phyloP scores from a whole-genome alignment of 2,329 filamentous ascomycete genomes.

The Aspergillus phoenicis region DNA sequence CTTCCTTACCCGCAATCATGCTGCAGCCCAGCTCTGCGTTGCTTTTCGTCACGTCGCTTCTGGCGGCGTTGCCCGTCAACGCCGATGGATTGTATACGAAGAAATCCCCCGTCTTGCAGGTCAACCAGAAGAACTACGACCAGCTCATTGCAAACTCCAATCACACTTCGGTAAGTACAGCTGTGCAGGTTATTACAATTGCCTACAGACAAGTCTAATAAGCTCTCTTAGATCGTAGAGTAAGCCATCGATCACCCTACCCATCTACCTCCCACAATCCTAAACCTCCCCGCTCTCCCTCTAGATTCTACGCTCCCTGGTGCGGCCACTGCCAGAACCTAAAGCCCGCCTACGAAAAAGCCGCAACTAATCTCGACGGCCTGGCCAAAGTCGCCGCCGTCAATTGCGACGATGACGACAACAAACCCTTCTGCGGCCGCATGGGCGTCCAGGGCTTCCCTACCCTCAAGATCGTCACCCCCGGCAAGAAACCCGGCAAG shows the following conservation, averaged over 20 bases:
- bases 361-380: constrained; percentile 83
- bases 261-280: constrained; percentile 18
- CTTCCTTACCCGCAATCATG: constrained; percentile 27
- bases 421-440: constrained; percentile 81
- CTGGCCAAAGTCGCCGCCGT: constrained; percentile 92
- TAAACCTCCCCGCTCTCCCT: constrained; percentile 15
- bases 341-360: constrained; percentile 94
- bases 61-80: constrained; percentile 66
- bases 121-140: constrained; percentile 78
- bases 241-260: constrained; percentile 37
- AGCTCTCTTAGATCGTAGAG: constrained; percentile 52
- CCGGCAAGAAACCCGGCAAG: constrained; percentile 76
- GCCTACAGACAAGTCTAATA: constrained; percentile 22
- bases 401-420: constrained; percentile 90
- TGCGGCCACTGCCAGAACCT: constrained; percentile 97
- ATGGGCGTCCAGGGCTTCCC: constrained; percentile 95
- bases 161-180: constrained; percentile 74
- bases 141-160: constrained; percentile 84
- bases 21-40: constrained; percentile 44
- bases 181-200: neutral
- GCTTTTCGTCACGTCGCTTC: constrained; percentile 60
- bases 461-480: constrained; percentile 89
- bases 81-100: constrained; percentile 80
- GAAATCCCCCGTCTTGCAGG: constrained; percentile 81
- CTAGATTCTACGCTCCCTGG: constrained; percentile 95